Evolutionary conservation across 495 filamentous ascomycete species (phyloP).

Genomic region (Lasiosphaeris hirsuta): DNA sequence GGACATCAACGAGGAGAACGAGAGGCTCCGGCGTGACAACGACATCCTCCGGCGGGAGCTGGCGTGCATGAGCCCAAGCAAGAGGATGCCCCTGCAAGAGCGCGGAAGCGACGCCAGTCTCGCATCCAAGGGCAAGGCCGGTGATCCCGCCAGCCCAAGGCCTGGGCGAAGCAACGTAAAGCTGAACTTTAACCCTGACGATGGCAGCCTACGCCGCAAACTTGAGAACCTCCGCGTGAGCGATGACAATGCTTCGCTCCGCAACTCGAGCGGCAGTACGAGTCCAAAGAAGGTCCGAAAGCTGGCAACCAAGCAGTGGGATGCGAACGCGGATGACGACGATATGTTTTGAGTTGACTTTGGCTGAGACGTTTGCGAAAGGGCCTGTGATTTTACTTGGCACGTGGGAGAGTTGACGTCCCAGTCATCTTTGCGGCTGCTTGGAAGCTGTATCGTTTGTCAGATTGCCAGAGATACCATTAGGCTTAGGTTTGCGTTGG

Average conservation of each 20-base stretch:
- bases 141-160: constrained; percentile 18
- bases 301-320: constrained; percentile 36
- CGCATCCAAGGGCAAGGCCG: background rate
- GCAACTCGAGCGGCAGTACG: constrained; percentile 7
- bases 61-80: constrained; percentile 37
- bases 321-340: constrained; percentile 27
- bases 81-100: constrained; percentile 44
- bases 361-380: background rate
- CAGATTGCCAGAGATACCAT: background rate
- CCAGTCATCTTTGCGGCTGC: background rate
- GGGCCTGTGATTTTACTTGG: background rate
- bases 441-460: too few relatives aligned
- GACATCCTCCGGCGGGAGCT: constrained; percentile 49
- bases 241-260: constrained; percentile 13
- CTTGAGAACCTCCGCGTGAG: constrained; percentile 25
- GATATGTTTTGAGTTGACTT: constrained; percentile 30
- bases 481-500: background rate
- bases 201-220: constrained; percentile 19
- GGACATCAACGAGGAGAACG: constrained; percentile 61
- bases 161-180: background rate
- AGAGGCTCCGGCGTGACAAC: constrained; percentile 52
- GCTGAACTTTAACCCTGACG: constrained; percentile 7
- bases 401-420: background rate
- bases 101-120: constrained; percentile 23
- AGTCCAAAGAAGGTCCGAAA: constrained; percentile 42